Evolutionary conservation across 1,284 basidiomycete species (phyloP).

Genomic region (Trametes hirsuta): DNA sequence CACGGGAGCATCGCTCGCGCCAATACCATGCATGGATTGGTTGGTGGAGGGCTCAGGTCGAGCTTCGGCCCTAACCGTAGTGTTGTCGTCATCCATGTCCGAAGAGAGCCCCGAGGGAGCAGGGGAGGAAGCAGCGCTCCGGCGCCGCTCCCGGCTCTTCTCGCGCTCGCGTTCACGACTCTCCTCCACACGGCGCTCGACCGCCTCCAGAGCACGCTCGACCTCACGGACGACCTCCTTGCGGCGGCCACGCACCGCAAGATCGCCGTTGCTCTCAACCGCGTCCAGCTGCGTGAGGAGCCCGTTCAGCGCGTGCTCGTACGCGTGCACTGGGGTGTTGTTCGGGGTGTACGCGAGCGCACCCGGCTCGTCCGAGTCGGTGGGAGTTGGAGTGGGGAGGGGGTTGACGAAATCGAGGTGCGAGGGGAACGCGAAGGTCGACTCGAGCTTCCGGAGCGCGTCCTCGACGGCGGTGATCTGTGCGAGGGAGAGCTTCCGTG

Average conservation of each 20-base stretch:
- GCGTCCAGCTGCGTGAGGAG: constrained; percentile 68
- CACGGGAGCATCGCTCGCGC: not conserved
- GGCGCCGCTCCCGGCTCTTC: constrained; percentile 15
- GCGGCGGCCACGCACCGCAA: constrained; percentile 56
- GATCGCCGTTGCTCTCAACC: constrained; percentile 66
- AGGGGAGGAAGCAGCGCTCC: constrained; percentile 3
- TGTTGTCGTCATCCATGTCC: not conserved
- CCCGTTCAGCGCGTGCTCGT: constrained; percentile 58
- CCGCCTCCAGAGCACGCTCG: constrained; percentile 56
- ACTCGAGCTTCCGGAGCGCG: constrained; percentile 31
- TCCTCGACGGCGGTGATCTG: constrained; percentile 34
- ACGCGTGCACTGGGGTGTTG: constrained; percentile 52
- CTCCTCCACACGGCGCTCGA: constrained; percentile 46
- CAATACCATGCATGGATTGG: not conserved
- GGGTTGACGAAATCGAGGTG: constrained; percentile 35
- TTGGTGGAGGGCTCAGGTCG: not conserved
- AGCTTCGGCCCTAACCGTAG: not conserved
- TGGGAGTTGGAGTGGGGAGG: not conserved
- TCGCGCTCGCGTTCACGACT: constrained; percentile 32
- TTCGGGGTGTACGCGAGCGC: constrained; percentile 43
- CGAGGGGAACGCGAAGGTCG: constrained; percentile 38
- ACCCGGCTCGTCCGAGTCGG: constrained; percentile 9
- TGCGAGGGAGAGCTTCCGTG: constrained; percentile 28
- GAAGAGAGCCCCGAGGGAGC: not conserved
- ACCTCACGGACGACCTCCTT: constrained; percentile 61